Conservation (phyloP, 805 yeast species). For the Cyberlindnera veronae region DNA sequence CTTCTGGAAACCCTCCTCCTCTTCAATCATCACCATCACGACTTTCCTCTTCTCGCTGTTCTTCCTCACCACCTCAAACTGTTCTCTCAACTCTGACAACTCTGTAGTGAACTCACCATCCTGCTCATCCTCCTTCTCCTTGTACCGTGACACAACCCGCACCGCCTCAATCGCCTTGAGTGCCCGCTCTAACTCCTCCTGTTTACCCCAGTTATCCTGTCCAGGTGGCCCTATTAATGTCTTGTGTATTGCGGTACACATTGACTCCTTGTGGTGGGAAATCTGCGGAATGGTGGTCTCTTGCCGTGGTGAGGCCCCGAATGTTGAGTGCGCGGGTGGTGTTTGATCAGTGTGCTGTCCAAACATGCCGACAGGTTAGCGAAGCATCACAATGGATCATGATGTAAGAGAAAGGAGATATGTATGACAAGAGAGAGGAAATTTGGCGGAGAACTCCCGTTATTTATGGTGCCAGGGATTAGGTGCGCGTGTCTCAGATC, state of each 20-base stretch:
- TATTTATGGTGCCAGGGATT: no score
- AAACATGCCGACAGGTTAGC: no score
- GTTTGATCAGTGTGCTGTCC: no score
- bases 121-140: background rate
- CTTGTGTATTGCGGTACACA: background rate
- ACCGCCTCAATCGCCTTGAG: background rate
- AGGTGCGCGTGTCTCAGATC: no score
- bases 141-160: background rate
- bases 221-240: background rate
- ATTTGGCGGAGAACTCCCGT: no score
- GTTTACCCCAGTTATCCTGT: background rate
- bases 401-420: no score
- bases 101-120: background rate
- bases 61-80: background rate
- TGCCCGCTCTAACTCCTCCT: background rate
- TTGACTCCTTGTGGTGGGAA: background rate
- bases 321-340: no score
- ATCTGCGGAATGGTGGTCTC: background rate
- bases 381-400: no score
- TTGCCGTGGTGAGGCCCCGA: no score
- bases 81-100: background rate
- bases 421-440: no score
- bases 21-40: background rate
- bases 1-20: background rate
- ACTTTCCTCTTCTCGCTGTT: background rate